Evolutionary conservation across 2,329 filamentous ascomycete species (phyloP), one percentile per base, ranked within the genome.

Genomic region (Penicillium sp.): DNA sequence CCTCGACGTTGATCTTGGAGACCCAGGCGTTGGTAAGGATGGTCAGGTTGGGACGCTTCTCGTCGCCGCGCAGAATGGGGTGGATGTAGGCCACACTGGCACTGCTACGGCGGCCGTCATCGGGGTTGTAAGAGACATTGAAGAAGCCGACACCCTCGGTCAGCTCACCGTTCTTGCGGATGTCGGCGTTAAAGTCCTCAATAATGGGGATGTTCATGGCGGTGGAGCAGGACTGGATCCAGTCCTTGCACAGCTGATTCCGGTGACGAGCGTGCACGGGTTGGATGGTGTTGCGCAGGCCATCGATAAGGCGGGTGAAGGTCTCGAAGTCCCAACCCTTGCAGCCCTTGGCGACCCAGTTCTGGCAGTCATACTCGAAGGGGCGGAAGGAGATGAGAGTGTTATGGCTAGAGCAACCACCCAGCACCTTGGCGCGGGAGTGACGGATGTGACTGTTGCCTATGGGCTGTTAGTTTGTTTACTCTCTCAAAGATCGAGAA

Each of bases 81-180:
- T 95, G 89, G 63, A 95, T 90, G 72, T 95, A 95, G 14, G 89
- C 89, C 18, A 95, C 89, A 48, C 85, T 89, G 49, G 89, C 89
- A 65, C 86, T 90, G 73, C 86, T 91, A 53, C 89, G 82, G 59
- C 81, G 80, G 62, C 89, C 87, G 61, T 89, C 84, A 62, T 95
- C 89, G 2, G 89, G 89, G 73, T 95, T 94, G 74, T 95, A 95
- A 29, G 87, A 84, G 57, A 95, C 83, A 55, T 85, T 89, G 77
- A 95, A 91, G 77, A 95, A 95, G 46, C 89, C 89, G 23, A 93
- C 86, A 40, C 86, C 86, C 60, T 86, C 76, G 55, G 81, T 83
- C 55, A 95, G 72, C 36, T 82, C 77, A 46, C 89, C 89, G 41
- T 77, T 85, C 54, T 79, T 75, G 51, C 78, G 79, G 67, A 95